Percentiles rank a stretch among this genome's conserved stretches.
These are phyloP conservation scores for Thelephora ganbajun DNA, from an alignment of 768 basidiomycete species.

Conservation along the genomic window DNA sequence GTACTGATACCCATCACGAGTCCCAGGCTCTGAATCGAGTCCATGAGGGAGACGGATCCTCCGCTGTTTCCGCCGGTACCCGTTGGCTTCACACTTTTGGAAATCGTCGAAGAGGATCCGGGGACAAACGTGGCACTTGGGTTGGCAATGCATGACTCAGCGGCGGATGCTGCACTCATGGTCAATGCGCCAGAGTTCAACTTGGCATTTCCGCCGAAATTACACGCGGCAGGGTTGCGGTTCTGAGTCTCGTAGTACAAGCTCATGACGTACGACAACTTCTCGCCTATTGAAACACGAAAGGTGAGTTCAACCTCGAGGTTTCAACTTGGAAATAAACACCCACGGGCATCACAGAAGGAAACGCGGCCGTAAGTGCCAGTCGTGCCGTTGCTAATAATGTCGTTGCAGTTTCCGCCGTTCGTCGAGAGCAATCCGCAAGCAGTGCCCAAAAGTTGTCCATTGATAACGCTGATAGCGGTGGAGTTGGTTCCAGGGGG, in stretches of 20 bases:
- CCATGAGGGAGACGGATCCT: not conserved
- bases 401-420: slow-evolving; percentile 50
- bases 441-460: slow-evolving; percentile 46
- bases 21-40: not conserved
- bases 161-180: slow-evolving; percentile 38
- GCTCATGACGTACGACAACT: slow-evolving; percentile 75
- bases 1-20: not conserved
- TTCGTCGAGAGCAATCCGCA: slow-evolving; percentile 53
- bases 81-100: not conserved
- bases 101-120: slow-evolving; percentile 22
- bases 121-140: slow-evolving; percentile 54
- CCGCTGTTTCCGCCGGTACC: not conserved
- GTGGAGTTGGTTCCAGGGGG: slow-evolving; percentile 35
- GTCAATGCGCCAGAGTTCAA: slow-evolving; percentile 45
- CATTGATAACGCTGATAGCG: slow-evolving; percentile 33
- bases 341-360: slow-evolving; percentile 63
- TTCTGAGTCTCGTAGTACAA: slow-evolving; percentile 56
- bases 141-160: slow-evolving; percentile 52
- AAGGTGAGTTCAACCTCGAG: slow-evolving; percentile 2
- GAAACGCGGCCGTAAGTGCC: slow-evolving; percentile 70
- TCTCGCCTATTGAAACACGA: slow-evolving; percentile 34
- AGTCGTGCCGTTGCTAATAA: slow-evolving; percentile 55
- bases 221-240: slow-evolving; percentile 49
- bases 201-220: slow-evolving; percentile 77
- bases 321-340: slow-evolving; percentile 1